Base-by-base conservation (phyloP, 768 basidiomycete genomes). In the Daedaleopsis sinensis region DNA sequence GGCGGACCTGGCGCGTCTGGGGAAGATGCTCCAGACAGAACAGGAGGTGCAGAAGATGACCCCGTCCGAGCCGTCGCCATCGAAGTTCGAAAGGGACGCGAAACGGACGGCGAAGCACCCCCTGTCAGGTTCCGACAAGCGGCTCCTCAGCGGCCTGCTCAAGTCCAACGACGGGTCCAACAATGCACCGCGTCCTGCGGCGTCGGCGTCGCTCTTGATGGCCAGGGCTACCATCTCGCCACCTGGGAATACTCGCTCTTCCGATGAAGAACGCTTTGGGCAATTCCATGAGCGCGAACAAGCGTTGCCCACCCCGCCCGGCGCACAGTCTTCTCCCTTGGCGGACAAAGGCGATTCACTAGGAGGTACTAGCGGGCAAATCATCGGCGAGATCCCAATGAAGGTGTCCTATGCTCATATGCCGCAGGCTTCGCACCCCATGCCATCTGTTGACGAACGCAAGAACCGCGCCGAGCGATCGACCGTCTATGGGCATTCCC, bases 1-100 rank as follows among this genome's bases (percentile, higher is more conserved):
- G 18, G 12, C 43, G 42, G 61, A 62, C 37, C 18, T 62, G 16
- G 52, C 61, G 11, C 55, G 35, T 12, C n/a, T 62, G 7, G 55
- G 52, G 47, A 50, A 50, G 24, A 42, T 62, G 24, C 61, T 62
- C 23, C 36, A 43, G 19, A 36, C 21, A 3, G 18, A 38, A 1
- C 35, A 19, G 10, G 27, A 39, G 15, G 51, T 42, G 16, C 11
- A 35, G 35, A 35, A 24, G 35, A 55, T 5, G 53, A 43, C 24
- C n/a, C 15, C 44, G n/a, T 21, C 3, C 16, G 12, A 48, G n/a
- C 10, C 5, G 5, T 42, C 19, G 9, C 47, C 48, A 5, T 53
- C 52, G n/a, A 53, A 53, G 38, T 36, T 38, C n/a, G 52, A 53
- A 11, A 32, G 52, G 18, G 52, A 53, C 38, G 11, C n/a, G 5